Base-by-base conservation (phyloP, 345 rosid genomes). In the Psidium friedrichsthalianum region DNA sequence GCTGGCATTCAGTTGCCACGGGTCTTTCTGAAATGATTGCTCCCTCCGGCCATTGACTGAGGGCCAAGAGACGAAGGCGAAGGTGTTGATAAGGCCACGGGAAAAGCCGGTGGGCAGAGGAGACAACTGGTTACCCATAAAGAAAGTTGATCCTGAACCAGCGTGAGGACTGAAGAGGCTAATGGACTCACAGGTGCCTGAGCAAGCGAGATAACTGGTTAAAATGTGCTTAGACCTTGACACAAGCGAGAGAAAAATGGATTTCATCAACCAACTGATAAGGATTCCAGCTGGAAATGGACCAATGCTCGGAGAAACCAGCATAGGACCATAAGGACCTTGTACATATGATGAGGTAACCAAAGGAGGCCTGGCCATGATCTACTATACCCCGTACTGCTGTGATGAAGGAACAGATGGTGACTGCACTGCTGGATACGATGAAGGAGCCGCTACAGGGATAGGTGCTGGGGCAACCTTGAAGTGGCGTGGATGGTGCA, bases 1-100 rank as follows among this genome's bases (percentile, higher is more conserved):
- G 90, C 84, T 91, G 98, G 90, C 99, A 96, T 83, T 96, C 98
- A 5, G 94, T 98, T 74, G 96, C 95, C 85, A 95, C 98, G 49
- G 94, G 98, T 87, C 98, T 92, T 85, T 94, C 95, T 6, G 99
- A 92, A 93, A 96, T 52, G 87, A 61, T 22, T 87, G 91, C 51
- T 95, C 98, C 89, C 88, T 93, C 91, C 91, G 93, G 85, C 84
- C 88, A 82, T 90, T 91, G 88, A 90, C 92, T 24, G 96, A 84
- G 93, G 90, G 86, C 90, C 93, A 47, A 87, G 78, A 82, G 93
- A 86, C 83, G 92, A 78, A 83, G 90, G 93, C 24, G 88, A 81
- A 53, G 93, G 83, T 74, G 83, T 74, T 88, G 94, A 91, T 93
- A 94, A 61, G 93, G 61, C 88, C 95, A 95, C 1, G 93, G 93